These are phyloP conservation scores for Ophiostoma triangulosporum DNA, from an alignment of 2,329 filamentous ascomycete genomes.

Conservation along the genomic window DNA sequence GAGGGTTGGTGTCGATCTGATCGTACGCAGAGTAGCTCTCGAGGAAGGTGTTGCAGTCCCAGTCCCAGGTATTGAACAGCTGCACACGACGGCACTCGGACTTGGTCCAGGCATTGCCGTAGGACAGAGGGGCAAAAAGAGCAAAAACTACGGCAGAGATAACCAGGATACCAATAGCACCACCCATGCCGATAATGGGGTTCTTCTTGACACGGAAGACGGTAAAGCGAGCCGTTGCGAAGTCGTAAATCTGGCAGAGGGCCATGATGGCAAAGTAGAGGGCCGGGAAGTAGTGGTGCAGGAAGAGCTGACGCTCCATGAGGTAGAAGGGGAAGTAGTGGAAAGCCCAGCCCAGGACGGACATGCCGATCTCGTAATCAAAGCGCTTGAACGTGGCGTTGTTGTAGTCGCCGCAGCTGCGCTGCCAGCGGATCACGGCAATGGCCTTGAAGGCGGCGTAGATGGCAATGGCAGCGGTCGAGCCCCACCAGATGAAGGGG, in stretches of 20 bases:
- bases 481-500: slow-evolving; percentile 87
- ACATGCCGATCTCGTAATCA: slow-evolving; percentile 89
- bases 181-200: slow-evolving; percentile 60
- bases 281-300: slow-evolving; percentile 97
- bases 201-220: slow-evolving; percentile 53
- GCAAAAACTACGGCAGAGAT: slow-evolving; percentile 64
- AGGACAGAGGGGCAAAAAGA: slow-evolving; percentile 78
- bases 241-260: slow-evolving; percentile 83
- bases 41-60: slow-evolving; percentile 92
- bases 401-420: slow-evolving; percentile 76
- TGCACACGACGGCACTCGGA: slow-evolving; percentile 76
- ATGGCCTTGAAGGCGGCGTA: slow-evolving; percentile 80
- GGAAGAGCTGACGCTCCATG: slow-evolving; percentile 94
- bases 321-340: slow-evolving; percentile 99
- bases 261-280: slow-evolving; percentile 89
- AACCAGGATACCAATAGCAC: slow-evolving; percentile 60
- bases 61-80: slow-evolving; percentile 83
- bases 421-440: slow-evolving; percentile 84
- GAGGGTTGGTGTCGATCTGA: slow-evolving; percentile 16
- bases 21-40: slow-evolving; percentile 46
- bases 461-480: slow-evolving; percentile 60
- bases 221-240: slow-evolving; percentile 58
- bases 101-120: slow-evolving; percentile 91
- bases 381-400: slow-evolving; percentile 84
- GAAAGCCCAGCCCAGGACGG: slow-evolving; percentile 85